These are phyloP conservation scores for Aspergillus arachidicola DNA, from an alignment of 2,329 filamentous ascomycete genomes.

Conservation along the genomic window DNA sequence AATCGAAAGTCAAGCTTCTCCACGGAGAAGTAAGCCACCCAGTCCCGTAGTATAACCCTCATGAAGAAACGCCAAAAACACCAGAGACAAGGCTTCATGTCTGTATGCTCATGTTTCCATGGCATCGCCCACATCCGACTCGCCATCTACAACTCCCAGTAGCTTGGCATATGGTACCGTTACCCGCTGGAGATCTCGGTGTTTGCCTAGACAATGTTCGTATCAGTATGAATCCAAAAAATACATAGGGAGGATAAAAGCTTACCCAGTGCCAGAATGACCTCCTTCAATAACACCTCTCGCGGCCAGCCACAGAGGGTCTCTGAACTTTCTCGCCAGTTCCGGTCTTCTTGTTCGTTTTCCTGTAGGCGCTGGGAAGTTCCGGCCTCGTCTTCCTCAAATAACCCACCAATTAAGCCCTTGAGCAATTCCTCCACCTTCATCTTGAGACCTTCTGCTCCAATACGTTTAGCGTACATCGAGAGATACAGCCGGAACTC, in stretches of 20 bases:
- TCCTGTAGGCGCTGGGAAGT: conserved; percentile 27
- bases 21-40: conserved; percentile 3
- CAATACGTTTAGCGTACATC: conserved; percentile 96
- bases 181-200: conserved; percentile 87
- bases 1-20: background rate
- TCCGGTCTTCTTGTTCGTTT: conserved; percentile 45
- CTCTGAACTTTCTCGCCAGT: conserved; percentile 57
- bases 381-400: conserved; percentile 57
- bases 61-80: conserved; percentile 9
- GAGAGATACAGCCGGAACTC: conserved; percentile 95
- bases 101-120: conserved; percentile 36
- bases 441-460: conserved; percentile 79
- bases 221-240: conserved; percentile 8
- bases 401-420: conserved; percentile 73
- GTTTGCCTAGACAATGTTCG: conserved; percentile 69
- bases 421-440: conserved; percentile 94
- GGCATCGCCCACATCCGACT: conserved; percentile 34
- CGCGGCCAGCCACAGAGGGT: conserved; percentile 89
- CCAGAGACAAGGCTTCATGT: background rate
- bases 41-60: background rate
- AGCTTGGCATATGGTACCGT: conserved; percentile 92
- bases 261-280: conserved; percentile 89
- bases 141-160: conserved; percentile 58
- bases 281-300: conserved; percentile 82
- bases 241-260: conserved; percentile 4